Conservation (phyloP, 495 filamentous ascomycete species). For the Jackrogersella multiformis region DNA sequence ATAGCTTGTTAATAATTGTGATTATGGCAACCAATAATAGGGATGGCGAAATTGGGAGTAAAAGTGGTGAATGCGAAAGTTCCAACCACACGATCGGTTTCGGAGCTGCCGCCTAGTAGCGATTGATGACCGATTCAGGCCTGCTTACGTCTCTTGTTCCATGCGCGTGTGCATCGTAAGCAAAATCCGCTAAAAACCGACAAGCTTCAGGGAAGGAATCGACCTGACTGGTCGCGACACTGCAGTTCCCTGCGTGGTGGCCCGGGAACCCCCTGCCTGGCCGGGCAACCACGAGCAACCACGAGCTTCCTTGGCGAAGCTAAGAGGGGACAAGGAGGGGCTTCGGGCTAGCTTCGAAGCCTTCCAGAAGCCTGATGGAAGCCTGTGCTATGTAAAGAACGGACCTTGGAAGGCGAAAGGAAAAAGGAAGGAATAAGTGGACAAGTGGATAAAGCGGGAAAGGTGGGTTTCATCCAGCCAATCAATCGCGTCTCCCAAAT, state of each 20-base stretch:
- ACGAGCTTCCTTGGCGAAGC: not conserved
- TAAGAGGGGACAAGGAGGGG: not conserved
- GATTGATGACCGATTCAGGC: conserved; percentile 33
- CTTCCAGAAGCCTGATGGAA: conserved; percentile 49
- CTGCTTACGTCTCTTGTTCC: conserved; percentile 37
- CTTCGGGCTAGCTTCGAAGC: conserved; percentile 41
- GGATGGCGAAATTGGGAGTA: conserved; percentile 32
- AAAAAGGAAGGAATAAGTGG: conserved; percentile 24
- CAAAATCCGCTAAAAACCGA: conserved; percentile 35
- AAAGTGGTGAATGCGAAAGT: conserved; percentile 33
- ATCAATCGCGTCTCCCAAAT: not conserved
- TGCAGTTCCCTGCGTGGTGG: conserved; percentile 35
- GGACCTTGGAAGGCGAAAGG: conserved; percentile 10
- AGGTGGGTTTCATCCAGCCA: conserved; percentile 38
- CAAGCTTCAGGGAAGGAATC: conserved; percentile 29
- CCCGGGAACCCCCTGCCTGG: conserved; percentile 33
- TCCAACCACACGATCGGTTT: conserved; percentile 25
- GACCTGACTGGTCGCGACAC: conserved; percentile 33
- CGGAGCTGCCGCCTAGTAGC: conserved; percentile 35
- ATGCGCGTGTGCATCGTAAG: conserved; percentile 37
- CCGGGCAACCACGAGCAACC: conserved; percentile 29
- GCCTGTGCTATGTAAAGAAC: conserved; percentile 40
- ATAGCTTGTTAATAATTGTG: conserved; percentile 22
- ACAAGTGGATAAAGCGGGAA: conserved; percentile 26
- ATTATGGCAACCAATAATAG: conserved; percentile 33